These are phyloP conservation scores for Nicotiana paniculata DNA, from an alignment of 257 asterid species.

Conservation along the genomic window DNA sequence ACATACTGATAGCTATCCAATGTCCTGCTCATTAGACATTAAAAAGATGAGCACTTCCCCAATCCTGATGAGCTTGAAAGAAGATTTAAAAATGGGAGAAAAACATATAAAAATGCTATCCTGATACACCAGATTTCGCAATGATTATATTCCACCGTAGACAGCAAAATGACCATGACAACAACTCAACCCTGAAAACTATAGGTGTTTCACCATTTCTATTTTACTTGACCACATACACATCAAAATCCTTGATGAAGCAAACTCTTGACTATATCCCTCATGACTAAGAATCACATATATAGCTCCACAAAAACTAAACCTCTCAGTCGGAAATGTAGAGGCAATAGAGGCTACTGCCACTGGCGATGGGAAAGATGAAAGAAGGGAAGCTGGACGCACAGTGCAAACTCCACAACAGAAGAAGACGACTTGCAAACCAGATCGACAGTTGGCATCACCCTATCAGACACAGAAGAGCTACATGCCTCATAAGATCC, in stretches of 20 bases:
- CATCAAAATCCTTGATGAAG: neutral
- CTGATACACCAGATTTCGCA: neutral
- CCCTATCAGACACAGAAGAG: neutral
- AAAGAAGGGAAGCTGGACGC: neutral
- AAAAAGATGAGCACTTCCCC: neutral
- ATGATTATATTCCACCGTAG: neutral
- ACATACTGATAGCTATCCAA: neutral
- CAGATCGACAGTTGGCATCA: neutral
- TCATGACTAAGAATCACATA: neutral
- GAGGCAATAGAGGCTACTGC: constrained; percentile 1
- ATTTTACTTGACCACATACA: neutral
- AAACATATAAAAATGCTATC: neutral
- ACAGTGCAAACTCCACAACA: neutral
- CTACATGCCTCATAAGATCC: neutral
- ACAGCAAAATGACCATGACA: neutral
- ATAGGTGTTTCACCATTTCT: neutral
- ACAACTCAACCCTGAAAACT: neutral
- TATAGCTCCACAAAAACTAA: neutral
- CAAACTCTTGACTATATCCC: neutral
- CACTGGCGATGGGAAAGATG: neutral
- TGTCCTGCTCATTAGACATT: neutral
- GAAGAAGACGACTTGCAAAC: neutral
- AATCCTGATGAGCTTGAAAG: neutral
- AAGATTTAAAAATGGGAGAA: neutral
- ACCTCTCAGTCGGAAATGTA: neutral